Conservation (phyloP, 768 basidiomycete species). For the Lentinula raphanica region DNA sequence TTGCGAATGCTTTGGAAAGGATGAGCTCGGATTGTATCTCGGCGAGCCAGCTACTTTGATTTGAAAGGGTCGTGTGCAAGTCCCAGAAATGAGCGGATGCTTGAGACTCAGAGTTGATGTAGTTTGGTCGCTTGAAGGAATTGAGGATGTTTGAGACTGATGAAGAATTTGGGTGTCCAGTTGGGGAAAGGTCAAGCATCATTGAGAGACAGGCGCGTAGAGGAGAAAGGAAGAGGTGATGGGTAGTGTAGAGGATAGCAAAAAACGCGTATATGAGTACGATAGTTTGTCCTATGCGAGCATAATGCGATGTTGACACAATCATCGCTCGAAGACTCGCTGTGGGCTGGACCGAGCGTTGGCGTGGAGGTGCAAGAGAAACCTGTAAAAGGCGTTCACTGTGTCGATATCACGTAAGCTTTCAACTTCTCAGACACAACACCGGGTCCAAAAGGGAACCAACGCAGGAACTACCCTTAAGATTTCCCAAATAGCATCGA, state of each 20-base stretch:
- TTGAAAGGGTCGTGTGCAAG: conserved; percentile 2
- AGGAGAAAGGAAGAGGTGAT: conserved; percentile 30
- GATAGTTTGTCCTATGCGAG: conserved; percentile 16
- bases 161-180: conserved; percentile 11
- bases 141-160: conserved; percentile 15
- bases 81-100: conserved; percentile 11
- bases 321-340: not conserved
- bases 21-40: conserved; percentile 45
- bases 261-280: conserved; percentile 29
- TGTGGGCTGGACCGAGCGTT: not conserved
- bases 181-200: conserved; percentile 17
- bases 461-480: no score
- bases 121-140: not conserved
- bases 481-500: no score
- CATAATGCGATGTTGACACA: not conserved
- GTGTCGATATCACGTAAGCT: no score
- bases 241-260: conserved; percentile 42
- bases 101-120: conserved; percentile 8
- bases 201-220: conserved; percentile 22
- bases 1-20: conserved; percentile 65
- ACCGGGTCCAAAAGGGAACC: no score
- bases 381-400: no score
- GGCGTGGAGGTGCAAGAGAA: not conserved
- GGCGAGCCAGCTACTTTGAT: conserved; percentile 19
- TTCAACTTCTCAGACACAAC: no score